Base-by-base conservation (phyloP, 257 asterid species). In the Fraxinus pennsylvanica region DNA sequence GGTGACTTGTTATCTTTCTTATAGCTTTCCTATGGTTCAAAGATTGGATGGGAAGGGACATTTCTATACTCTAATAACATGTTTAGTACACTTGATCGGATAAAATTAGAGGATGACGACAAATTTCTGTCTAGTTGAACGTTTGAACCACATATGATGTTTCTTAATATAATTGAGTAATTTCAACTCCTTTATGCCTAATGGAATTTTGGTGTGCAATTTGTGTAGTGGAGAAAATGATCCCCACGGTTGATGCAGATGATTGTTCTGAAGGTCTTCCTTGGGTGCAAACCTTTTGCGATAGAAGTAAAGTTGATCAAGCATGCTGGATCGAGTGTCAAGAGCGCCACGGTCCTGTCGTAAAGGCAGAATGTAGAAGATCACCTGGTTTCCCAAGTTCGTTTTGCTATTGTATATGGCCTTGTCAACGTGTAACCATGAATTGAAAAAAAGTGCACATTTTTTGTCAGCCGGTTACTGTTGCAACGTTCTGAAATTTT, bases 161-260 rank as follows among this genome's bases (percentile, higher is more conserved):
- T 41, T 41, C 50, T 41, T 9, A 41, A 12, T 41, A 9, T 43
- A 43, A 43, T 1, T 12, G 4, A 43, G 2, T 43, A 43, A 43
- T 9, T 14, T 47, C n/a, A 47, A 14, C 57, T 1, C 14, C 54
- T 45, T 13, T 4, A 47, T 47, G 57, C 57, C 57, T 15, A 47
- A 47, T 47, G 57, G 4, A 47, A 47, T 47, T 13, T 47, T 47
- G n/a, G 1, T 47, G 57, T 47, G n/a, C n/a, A 47, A 14, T 47
- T 47, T 63, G 61, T 22, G 63, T 17, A 68, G 74, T 33, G 45
- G 67, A 29, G 68, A 76, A 29, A 65, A 66, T 67, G 50, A 67
- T 43, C 7, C 19, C 66, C 9, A 65, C 5, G 12, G 80, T 67
- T 9, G 50, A 68, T 32, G 80, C 70, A 33, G 68, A 68, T 6